phyloP scores from a whole-genome alignment of 495 filamentous ascomycete species.

The Penicillium pulvis region DNA sequence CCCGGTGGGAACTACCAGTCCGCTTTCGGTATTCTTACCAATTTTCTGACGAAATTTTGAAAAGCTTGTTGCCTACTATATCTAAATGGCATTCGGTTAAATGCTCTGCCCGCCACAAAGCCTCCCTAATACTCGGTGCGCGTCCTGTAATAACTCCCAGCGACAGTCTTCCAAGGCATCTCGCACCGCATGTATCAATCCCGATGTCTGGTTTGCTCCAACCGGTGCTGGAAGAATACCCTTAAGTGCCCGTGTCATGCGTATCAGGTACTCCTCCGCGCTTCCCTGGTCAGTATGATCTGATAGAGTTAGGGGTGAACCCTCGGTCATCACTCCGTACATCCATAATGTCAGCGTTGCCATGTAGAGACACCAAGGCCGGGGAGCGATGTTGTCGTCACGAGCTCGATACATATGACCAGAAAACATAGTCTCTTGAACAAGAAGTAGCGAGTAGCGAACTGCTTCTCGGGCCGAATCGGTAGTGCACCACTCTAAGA shows the following conservation, averaged over 20 bases:
- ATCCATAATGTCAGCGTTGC: constrained; percentile 19
- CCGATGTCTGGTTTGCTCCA: neutral
- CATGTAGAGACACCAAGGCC: constrained; percentile 22
- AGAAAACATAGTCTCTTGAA: neutral
- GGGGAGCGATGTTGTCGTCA: constrained; percentile 19
- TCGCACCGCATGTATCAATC: constrained; percentile 11
- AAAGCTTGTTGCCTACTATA: no score
- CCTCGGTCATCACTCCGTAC: constrained; percentile 12
- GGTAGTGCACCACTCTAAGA: neutral
- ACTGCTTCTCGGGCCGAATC: neutral
- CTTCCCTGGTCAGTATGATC: neutral
- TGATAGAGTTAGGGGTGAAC: neutral
- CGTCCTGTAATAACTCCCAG: constrained; percentile 27
- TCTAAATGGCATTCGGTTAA: no score
- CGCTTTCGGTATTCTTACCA: no score
- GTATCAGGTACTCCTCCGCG: neutral
- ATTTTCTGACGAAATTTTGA: no score
- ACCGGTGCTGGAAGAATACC: neutral
- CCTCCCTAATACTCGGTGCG: constrained; percentile 5
- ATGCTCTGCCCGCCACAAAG: neutral
- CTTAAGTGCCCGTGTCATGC: neutral
- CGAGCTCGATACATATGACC: constrained; percentile 9
- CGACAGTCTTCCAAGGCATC: constrained; percentile 19
- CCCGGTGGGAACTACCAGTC: no score
- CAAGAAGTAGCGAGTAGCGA: neutral